Base-by-base conservation (phyloP, 805 yeast species). In the Grigorovia yakushimaensis region DNA sequence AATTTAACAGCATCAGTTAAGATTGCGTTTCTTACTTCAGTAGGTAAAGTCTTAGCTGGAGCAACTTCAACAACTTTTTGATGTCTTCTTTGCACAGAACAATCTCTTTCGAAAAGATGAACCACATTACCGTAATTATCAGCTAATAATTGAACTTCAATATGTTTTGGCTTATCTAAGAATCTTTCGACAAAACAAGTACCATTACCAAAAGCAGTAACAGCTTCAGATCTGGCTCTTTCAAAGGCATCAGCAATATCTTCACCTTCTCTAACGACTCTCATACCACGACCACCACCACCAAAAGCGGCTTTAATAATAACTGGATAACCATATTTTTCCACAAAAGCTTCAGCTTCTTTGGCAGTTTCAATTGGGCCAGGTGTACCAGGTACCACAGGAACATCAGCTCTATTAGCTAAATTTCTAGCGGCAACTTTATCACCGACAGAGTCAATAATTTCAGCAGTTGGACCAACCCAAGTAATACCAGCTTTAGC, bases 251-350 rank as follows among this genome's bases (percentile, higher is more conserved):
- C 97, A 42, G 65, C 82, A 50, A 91, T 79, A 66, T 82, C 87
- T 58, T 93, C 98, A 59, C 96, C 97, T 69, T 91, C 96, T 62
- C 94, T 77, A 41, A 91, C 98, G 46, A 91, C 98, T 73, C 98
- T 82, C 98, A 91, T 93, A 78, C 98, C 98, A 72, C 98, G 82
- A 64, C 98, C 98, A 76, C 98, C 98, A 72, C 98, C 98, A 67
- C 98, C 98, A 63, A 85, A 93, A 37, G 98, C 98, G 42, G 98
- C 98, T 71, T 91, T 91, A 71, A 91, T 88, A 69, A 91, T 91
- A 44, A 93, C 98, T 8, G 98, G 98, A 71, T 67, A 89, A 30
- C 98, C 98, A 67, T 91, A 77, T 69, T 88, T 62, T 41, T 71
- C 77, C 38, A 89, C 97, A 62, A 91, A 91, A 8, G 66, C 81